phyloP scores from a whole-genome alignment of 768 basidiomycete genomes.

The Leccinum incarnatum region DNA sequence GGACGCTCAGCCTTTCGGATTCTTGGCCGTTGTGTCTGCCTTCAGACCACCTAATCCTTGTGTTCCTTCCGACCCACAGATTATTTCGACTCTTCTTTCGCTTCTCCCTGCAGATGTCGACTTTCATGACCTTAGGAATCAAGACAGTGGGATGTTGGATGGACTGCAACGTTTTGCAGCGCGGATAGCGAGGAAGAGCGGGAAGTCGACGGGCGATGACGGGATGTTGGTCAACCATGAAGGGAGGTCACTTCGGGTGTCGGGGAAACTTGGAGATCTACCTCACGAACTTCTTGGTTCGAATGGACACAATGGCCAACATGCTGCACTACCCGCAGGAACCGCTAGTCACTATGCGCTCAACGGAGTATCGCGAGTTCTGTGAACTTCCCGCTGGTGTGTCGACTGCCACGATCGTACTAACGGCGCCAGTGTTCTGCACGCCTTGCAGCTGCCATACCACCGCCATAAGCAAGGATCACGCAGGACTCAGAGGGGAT shows the following conservation, averaged over 20 bases:
- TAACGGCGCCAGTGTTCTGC: too few relatives aligned
- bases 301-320: too few relatives aligned
- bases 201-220: slow-evolving; percentile 36
- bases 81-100: slow-evolving; percentile 62
- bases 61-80: slow-evolving; percentile 73
- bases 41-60: slow-evolving; percentile 85
- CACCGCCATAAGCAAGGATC: too few relatives aligned
- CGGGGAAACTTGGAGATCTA: slow-evolving; percentile 83
- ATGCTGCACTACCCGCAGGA: too few relatives aligned
- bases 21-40: slow-evolving; percentile 53
- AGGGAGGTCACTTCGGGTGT: slow-evolving; percentile 63
- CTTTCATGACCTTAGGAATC: slow-evolving; percentile 56
- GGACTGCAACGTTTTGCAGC: slow-evolving; percentile 71
- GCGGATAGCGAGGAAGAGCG: slow-evolving; percentile 33
- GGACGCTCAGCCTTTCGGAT: slow-evolving; percentile 62
- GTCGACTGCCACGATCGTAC: too few relatives aligned
- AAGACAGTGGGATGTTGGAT: slow-evolving; percentile 59
- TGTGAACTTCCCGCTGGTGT: too few relatives aligned
- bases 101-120: slow-evolving; percentile 57
- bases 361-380: too few relatives aligned
- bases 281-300: too few relatives aligned
- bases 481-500: too few relatives aligned
- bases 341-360: too few relatives aligned
- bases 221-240: slow-evolving; percentile 60
- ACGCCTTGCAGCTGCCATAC: too few relatives aligned